phyloP scores from a whole-genome alignment of 129 eudicot species.

The Erigeron canadensis region DNA sequence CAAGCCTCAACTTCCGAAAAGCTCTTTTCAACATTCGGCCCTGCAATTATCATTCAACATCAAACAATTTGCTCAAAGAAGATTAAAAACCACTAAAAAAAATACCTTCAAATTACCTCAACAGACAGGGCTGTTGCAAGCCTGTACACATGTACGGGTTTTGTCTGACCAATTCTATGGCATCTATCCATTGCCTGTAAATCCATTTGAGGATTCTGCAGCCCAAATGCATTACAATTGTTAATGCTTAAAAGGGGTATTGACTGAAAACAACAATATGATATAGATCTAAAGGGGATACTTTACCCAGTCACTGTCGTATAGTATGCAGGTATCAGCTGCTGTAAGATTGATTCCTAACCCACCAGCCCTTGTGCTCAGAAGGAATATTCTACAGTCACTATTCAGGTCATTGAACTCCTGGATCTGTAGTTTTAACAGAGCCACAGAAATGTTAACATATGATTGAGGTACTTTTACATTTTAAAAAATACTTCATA shows the following conservation, averaged over 20 bases:
- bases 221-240: conserved; percentile 22
- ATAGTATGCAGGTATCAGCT: conserved; percentile 93
- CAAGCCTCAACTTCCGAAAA: conserved; percentile 89
- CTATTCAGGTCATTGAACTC: conserved; percentile 81
- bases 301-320: conserved; percentile 95
- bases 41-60: conserved; percentile 35
- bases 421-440: conserved; percentile 54
- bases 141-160: conserved; percentile 98
- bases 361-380: conserved; percentile 99
- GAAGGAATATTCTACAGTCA: conserved; percentile 59
- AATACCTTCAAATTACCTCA: conserved; percentile 45
- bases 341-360: conserved; percentile 95
- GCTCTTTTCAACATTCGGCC: conserved; percentile 97
- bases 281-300: conserved; percentile 22
- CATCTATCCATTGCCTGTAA: conserved; percentile 99
- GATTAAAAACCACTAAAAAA: neutral
- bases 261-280: neutral
- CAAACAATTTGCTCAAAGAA: neutral
- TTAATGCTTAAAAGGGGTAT: neutral
- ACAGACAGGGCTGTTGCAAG: conserved; percentile 95
- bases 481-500: neutral
- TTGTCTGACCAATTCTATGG: conserved; percentile 97
- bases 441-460: neutral
- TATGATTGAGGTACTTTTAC: neutral
- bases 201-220: conserved; percentile 99